Base-by-base conservation (phyloP, 768 basidiomycete species). In the Hypholoma fasciculare region DNA sequence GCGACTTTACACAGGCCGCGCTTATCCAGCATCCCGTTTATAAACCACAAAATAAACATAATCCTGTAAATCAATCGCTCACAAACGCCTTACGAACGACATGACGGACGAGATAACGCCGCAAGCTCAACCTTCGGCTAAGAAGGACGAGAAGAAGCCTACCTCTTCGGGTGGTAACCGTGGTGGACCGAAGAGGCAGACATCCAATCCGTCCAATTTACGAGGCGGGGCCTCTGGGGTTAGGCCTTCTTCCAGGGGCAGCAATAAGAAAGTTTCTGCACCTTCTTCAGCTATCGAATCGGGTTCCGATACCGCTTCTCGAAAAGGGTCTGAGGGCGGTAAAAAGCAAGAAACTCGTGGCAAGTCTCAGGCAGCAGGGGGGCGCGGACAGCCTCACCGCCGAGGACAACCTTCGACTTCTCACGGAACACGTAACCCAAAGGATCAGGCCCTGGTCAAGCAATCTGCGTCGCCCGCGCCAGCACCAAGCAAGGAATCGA, bases 101-200 rank as follows among this genome's bases (percentile, higher is more conserved):
- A 93, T 93, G 91, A 90, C 88, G 73, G 91, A 93, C 82, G 86
- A 90, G 80, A 77, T 80, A 69, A 80, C 79, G 73, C 78, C 82
- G 69, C 85, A 82, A 74, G 72, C 78, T 62, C 82, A 81, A 69
- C 74, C 76, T 69, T 74, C 76, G 56, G 70, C 76, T 60, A 89
- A 81, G 82, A 89, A 82, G 78, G 90, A 92, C 69, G 89, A 90
- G 72, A 90, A 82, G 81, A 90, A 85, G 77, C 74, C 80, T 58
- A 64, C 78, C 56, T 57, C 77, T 63, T 70, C 78, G 65, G 80
- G 75, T 58, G 76, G 75, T 67, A 77, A 76, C 69, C 84, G 87
- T 58, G 80, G 77, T 56, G 53, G 53, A 47, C 78, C 81, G 60
- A 90, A 82, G 78, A 82, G 83, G 71, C 83, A 77, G 59, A 69